These are phyloP conservation scores for Aspergillus neoniger DNA, from an alignment of 2,329 filamentous ascomycete genomes.

Conservation along the genomic window DNA sequence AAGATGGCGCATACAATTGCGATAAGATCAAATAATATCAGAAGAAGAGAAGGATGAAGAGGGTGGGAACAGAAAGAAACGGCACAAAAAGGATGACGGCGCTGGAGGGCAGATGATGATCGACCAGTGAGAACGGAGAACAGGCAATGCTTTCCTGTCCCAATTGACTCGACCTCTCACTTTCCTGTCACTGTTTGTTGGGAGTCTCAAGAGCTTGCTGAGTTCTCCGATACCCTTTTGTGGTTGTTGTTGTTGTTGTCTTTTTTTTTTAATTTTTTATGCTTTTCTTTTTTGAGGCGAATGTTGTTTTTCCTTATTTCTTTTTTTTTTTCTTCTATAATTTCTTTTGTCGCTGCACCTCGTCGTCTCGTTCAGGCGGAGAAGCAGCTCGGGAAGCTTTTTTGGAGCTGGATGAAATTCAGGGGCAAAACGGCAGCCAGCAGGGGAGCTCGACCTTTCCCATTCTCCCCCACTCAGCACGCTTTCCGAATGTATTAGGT, in stretches of 20 bases:
- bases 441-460: conserved; percentile 16
- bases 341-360: conserved; percentile 1
- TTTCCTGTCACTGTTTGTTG: conserved; percentile 1
- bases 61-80: conserved; percentile 19
- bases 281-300: not conserved
- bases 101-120: conserved; percentile 25
- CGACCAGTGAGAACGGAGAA: conserved; percentile 20
- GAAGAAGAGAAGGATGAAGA: conserved; percentile 22
- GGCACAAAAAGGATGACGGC: conserved; percentile 15
- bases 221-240: not conserved
- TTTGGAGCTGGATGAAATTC: conserved; percentile 18
- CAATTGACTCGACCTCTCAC: conserved; percentile 1
- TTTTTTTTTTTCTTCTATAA: not conserved
- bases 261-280: not conserved
- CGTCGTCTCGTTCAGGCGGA: conserved; percentile 1
- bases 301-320: not conserved
- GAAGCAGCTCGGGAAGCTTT: conserved; percentile 15
- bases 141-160: conserved; percentile 11
- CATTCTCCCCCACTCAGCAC: conserved; percentile 15
- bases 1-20: conserved; percentile 37
- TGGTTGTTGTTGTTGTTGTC: too few species aligned
- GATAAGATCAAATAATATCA: conserved; percentile 18
- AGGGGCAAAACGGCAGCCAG: conserved; percentile 18
- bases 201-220: conserved; percentile 9
- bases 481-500: conserved; percentile 18